Base-by-base conservation (phyloP, 768 basidiomycete genomes). In the Ramaria sp. region DNA sequence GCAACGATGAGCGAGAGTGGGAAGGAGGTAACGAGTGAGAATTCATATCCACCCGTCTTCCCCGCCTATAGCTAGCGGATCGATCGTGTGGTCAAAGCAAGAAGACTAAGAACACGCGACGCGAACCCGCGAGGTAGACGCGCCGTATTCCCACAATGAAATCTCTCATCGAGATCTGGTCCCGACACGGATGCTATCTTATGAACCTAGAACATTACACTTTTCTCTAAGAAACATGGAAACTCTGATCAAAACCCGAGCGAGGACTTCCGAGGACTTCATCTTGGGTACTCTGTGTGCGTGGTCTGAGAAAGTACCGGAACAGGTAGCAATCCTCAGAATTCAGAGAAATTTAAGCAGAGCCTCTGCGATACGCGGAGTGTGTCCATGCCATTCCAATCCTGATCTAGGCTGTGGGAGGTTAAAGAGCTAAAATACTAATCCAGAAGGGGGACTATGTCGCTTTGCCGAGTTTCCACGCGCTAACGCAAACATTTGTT, bases 21-120 rank as follows among this genome's bases (percentile, higher is more conserved):
- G 53, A 55, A 18, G 24, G 45, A 22, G 43, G 37, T 24, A 44
- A 48, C n/a, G 53, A 55, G 32, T 36, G 53, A 55, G 53, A 38
- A 28, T 45, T 55, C 43, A 55, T 47, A 55, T 55, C 53, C 43
- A 55, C 42, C 32, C n/a, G 53, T 42, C 25, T 22, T 47, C 53
- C 52, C 53, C 53, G 53, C 43, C 43, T 55, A 47, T 48, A 55
- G 53, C 53, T 32, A 55, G 53, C 53, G 53, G 45, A 30, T 47
- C 10, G 27, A 34, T 25, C 53, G 53, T 55, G 53, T 55, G 53
- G 52, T 43, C 20, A 15, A 47, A 22, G 34, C 48, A 37, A 50
- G 48, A 50, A 37, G 48, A 47, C 45, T 9, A 47, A 48, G 43
- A 22, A 34, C 53, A 44, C 53, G 53, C 37, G 51, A 2, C 27